Percentiles rank a stretch among this genome's conserved stretches.
Evolutionary conservation across 2,329 filamentous ascomycete species (phyloP).

Genomic region (Fonsecaea pedrosoi): DNA sequence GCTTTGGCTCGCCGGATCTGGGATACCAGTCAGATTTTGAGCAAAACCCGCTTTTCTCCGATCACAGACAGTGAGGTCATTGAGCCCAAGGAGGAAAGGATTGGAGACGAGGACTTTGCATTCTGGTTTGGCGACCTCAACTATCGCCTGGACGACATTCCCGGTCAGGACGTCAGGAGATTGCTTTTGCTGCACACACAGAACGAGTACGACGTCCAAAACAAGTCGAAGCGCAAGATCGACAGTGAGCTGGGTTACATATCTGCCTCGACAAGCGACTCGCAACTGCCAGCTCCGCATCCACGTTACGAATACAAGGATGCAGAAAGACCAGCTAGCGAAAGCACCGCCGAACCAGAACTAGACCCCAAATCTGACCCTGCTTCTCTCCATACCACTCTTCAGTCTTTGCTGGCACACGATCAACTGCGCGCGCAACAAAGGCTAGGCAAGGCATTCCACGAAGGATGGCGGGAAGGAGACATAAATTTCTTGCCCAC

Average conservation of each 20-base stretch:
- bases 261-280: slow-evolving; percentile 25
- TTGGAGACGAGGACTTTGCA: slow-evolving; percentile 89
- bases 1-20: slow-evolving; percentile 85
- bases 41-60: slow-evolving; percentile 78
- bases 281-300: slow-evolving; percentile 11
- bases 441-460: slow-evolving; percentile 76
- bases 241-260: slow-evolving; percentile 41
- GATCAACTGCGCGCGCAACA: slow-evolving; percentile 84
- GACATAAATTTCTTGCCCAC: slow-evolving; percentile 87
- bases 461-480: slow-evolving; percentile 92
- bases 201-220: slow-evolving; percentile 72
- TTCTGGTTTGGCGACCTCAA: slow-evolving; percentile 99
- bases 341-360: slow-evolving; percentile 58
- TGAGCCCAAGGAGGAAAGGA: slow-evolving; percentile 66
- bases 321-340: slow-evolving; percentile 61
- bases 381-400: slow-evolving; percentile 82
- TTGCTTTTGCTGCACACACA: slow-evolving; percentile 81
- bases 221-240: slow-evolving; percentile 44
- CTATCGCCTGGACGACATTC: slow-evolving; percentile 85
- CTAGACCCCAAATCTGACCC: slow-evolving; percentile 78
- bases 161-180: slow-evolving; percentile 86
- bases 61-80: slow-evolving; percentile 70
- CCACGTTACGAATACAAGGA: slow-evolving; percentile 32
- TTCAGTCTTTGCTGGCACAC: slow-evolving; percentile 84
- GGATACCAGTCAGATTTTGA: slow-evolving; percentile 81